These are phyloP conservation scores for Teratosphaeria zuluensis DNA, from an alignment of 2,329 filamentous ascomycete species.

Conservation along the genomic window DNA sequence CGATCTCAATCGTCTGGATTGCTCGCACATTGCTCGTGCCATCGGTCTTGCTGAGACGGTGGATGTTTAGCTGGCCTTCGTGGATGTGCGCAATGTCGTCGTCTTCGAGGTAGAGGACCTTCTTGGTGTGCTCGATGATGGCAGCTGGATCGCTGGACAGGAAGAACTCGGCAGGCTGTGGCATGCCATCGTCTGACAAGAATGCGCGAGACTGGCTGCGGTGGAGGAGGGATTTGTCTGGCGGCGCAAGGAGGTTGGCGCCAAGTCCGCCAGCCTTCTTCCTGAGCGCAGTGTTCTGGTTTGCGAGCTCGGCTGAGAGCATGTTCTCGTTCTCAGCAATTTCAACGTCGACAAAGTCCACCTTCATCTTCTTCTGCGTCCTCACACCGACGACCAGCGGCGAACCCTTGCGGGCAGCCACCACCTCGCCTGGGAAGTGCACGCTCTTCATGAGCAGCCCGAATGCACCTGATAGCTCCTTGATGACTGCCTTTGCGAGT, in stretches of 20 bases:
- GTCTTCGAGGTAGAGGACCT: conserved; percentile 98
- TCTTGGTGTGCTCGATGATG: conserved; percentile 99
- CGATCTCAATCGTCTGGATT: conserved; percentile 96
- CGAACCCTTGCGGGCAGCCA: conserved; percentile 96
- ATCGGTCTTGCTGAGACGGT: conserved; percentile 93
- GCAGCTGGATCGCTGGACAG: conserved; percentile 96
- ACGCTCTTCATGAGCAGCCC: conserved; percentile 96
- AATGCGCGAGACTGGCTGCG: conserved; percentile 97
- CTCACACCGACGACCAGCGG: conserved; percentile 94
- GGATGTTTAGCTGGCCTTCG: conserved; percentile 97
- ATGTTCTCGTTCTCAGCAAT: conserved; percentile 77
- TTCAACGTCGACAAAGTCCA: conserved; percentile 98
- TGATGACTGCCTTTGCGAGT: conserved; percentile 93
- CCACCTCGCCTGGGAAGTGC: conserved; percentile 95
- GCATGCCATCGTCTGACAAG: conserved; percentile 95
- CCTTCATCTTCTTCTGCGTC: conserved; percentile 98
- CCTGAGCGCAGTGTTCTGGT: conserved; percentile 94
- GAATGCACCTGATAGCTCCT: conserved; percentile 95
- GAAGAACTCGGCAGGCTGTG: conserved; percentile 98
- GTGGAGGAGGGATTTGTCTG: conserved; percentile 97
- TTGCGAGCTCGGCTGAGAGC: conserved; percentile 85
- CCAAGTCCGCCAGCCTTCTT: conserved; percentile 54
- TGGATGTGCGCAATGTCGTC: conserved; percentile 99
- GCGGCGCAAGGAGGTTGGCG: conserved; percentile 65
- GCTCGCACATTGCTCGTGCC: conserved; percentile 95